Conservation (phyloP, 2,329 filamentous ascomycete species). For the Fusarium sp. region DNA sequence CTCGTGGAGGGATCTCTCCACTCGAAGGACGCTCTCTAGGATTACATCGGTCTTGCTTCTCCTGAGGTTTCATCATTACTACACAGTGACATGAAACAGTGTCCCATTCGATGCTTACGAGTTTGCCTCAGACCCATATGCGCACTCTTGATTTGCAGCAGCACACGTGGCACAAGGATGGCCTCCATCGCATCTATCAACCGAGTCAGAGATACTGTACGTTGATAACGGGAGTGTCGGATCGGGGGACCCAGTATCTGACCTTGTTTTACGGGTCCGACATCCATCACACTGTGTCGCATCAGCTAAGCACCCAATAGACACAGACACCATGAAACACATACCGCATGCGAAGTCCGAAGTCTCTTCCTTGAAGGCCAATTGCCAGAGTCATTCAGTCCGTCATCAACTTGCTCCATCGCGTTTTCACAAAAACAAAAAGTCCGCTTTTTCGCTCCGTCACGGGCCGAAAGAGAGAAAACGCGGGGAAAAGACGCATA, state of each 20-base stretch:
- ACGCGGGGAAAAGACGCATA: conserved; percentile 33
- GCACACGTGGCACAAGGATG: conserved; percentile 54
- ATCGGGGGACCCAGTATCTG: conserved; percentile 5
- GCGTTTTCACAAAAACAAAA: conserved; percentile 16
- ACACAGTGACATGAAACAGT: neutral
- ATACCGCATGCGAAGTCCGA: conserved; percentile 54
- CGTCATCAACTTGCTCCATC: conserved; percentile 41
- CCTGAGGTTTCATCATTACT: conserved; percentile 39
- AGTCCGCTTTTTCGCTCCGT: conserved; percentile 39
- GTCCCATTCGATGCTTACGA: conserved; percentile 46
- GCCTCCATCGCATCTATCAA: conserved; percentile 56
- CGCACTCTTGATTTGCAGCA: conserved; percentile 50
- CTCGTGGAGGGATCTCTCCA: conserved; percentile 57
- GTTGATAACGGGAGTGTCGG: neutral
- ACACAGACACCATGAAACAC: conserved; percentile 31
- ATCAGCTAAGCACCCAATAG: neutral
- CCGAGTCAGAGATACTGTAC: conserved; percentile 12
- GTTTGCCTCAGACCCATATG: conserved; percentile 54
- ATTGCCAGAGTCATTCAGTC: conserved; percentile 32
- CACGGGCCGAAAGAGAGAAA: conserved; percentile 43
- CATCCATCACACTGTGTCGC: conserved; percentile 55
- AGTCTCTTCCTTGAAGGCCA: conserved; percentile 52
- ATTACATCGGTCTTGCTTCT: conserved; percentile 61
- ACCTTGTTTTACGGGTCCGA: conserved; percentile 58
- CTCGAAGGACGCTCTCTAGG: conserved; percentile 57